phyloP scores from a whole-genome alignment of 768 basidiomycete genomes.

The Boletellus ananas region DNA sequence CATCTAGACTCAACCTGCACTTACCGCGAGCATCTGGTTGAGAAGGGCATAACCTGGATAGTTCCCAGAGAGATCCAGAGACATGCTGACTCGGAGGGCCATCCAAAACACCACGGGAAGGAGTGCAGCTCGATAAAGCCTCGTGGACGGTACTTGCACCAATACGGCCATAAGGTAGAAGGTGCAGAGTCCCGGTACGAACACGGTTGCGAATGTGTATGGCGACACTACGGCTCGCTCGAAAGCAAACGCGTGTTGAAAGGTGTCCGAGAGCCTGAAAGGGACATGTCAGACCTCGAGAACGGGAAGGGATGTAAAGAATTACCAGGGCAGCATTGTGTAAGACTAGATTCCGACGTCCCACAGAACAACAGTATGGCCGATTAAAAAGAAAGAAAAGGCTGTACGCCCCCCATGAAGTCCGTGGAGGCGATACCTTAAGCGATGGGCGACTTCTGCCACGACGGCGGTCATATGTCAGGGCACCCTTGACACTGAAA shows the following conservation, averaged over 20 bases:
- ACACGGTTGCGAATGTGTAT: constrained; percentile 32
- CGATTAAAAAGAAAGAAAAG: too few species aligned
- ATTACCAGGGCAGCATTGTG: too few species aligned
- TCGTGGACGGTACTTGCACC: constrained; percentile 45
- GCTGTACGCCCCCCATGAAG: too few species aligned
- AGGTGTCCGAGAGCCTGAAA: constrained; percentile 5
- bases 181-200: constrained; percentile 40
- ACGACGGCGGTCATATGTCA: too few species aligned
- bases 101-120: constrained; percentile 47
- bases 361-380: too few species aligned
- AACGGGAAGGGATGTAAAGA: too few species aligned
- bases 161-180: constrained; percentile 54
- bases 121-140: constrained; percentile 41
- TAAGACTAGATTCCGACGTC: too few species aligned
- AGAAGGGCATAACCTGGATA: constrained; percentile 8
- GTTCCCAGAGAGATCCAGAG: constrained; percentile 24
- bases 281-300: constrained; percentile 2
- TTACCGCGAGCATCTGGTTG: constrained; percentile 25
- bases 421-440: too few species aligned
- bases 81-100: constrained; percentile 36
- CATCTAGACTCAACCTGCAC: neutral
- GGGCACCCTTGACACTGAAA: too few species aligned
- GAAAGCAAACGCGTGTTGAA: constrained; percentile 13
- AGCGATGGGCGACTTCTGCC: too few species aligned
- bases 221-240: constrained; percentile 17